A percentile compares a stretch with the other conserved stretches of the same genome.
These are phyloP conservation scores for Mycena galericulata DNA, from an alignment of 768 basidiomycete species.

Conservation along the genomic window DNA sequence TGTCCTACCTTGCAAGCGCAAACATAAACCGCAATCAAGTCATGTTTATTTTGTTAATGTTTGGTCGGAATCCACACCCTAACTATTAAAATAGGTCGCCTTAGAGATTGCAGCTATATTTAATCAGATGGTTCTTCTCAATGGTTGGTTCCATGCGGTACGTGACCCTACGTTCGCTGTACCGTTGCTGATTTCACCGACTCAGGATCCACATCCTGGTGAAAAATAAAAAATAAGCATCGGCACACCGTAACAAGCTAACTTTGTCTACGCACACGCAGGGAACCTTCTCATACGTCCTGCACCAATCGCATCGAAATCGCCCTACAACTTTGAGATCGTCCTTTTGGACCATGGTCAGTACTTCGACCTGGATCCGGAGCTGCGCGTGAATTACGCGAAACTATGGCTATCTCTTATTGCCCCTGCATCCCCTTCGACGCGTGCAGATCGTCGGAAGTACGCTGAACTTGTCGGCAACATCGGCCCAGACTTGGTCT, in stretches of 20 bases:
- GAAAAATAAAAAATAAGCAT: conserved; percentile 28
- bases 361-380: conserved; percentile 89
- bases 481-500: conserved; percentile 86
- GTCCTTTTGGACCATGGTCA: conserved; percentile 94
- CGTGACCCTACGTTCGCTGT: too few relatives aligned
- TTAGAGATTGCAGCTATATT: conserved; percentile 93
- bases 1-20: conserved; percentile 82
- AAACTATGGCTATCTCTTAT: conserved; percentile 94
- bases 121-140: conserved; percentile 94
- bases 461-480: conserved; percentile 94
- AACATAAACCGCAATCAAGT: conserved; percentile 94
- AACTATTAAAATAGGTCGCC: too few relatives aligned
- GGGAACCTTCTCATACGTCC: conserved; percentile 94
- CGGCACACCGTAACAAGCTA: neutral
- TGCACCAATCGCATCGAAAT: conserved; percentile 67
- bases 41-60: too few relatives aligned
- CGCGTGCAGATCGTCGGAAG: conserved; percentile 77
- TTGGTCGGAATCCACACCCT: too few relatives aligned
- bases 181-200: conserved; percentile 12
- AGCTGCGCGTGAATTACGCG: conserved; percentile 85
- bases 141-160: conserved; percentile 91
- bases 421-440: conserved; percentile 72
- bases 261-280: conserved; percentile 42
- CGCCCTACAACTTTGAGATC: conserved; percentile 96
- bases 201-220: conserved; percentile 92